These are phyloP conservation scores for Parmales sp. DNA, from an alignment of 108 stramenopile genomes.

Conservation along the genomic window DNA sequence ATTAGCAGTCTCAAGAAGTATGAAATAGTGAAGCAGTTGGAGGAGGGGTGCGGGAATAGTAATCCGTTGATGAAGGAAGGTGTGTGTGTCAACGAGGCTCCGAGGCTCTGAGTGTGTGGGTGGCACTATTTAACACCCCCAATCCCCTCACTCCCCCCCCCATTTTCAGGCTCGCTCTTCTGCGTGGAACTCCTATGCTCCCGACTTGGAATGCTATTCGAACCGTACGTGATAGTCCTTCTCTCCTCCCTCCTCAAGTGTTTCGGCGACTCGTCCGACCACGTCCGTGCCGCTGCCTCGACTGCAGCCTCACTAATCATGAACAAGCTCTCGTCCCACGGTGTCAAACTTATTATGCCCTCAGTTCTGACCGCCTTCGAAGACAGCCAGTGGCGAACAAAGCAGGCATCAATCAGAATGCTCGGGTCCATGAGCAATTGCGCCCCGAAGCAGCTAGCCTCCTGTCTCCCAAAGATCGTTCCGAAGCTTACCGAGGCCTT, in stretches of 20 bases:
- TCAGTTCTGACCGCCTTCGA: constrained; percentile 85
- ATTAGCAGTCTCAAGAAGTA: constrained; percentile 86
- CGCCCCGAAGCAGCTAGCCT: constrained; percentile 94
- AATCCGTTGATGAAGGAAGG: no score
- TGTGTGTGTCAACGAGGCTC: no score
- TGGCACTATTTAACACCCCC: no score
- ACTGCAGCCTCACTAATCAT: constrained; percentile 80
- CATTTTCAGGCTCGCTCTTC: no score
- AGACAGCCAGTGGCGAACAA: constrained; percentile 91
- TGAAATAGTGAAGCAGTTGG: constrained; percentile 70
- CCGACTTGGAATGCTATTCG: constrained; percentile 87
- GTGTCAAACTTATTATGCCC: constrained; percentile 94
- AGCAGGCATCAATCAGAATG: constrained; percentile 72
- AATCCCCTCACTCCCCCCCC: no score
- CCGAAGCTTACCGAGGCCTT: constrained; percentile 93
- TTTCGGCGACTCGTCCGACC: constrained; percentile 83
- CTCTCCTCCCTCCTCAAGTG: constrained; percentile 85
- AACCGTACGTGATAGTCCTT: constrained; percentile 95
- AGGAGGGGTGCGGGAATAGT: no score
- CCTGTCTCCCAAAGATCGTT: constrained; percentile 89
- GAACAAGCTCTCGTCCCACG: constrained; percentile 87
- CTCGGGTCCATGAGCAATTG: constrained; percentile 94
- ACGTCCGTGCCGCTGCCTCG: constrained; percentile 83
- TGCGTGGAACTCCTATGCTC: constrained; percentile 83
- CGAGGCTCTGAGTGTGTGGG: no score